Conservation (phyloP, 83 land plant genomes). For the Thuja plicata region DNA sequence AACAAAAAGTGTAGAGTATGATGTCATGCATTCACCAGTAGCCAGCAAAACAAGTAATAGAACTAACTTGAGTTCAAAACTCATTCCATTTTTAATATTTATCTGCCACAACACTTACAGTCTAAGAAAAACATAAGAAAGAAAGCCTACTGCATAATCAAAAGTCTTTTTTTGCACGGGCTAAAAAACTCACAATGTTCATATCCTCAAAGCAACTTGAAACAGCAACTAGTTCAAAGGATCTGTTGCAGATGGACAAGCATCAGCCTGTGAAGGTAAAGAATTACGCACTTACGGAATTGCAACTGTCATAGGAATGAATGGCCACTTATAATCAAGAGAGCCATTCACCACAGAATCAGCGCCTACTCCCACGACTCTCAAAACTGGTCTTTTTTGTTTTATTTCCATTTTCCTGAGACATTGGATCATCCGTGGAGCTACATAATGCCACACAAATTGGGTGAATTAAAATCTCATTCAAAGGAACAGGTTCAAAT, state of each 20-base stretch:
- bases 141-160: constrained; percentile 1
- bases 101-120: not conserved
- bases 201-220: constrained; percentile 4
- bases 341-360: not conserved
- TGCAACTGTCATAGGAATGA: not conserved
- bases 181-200: constrained; percentile 17
- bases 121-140: not conserved
- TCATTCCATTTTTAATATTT: not conserved
- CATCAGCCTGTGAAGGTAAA: constrained; percentile 1
- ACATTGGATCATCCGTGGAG: constrained; percentile 18
- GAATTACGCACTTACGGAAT: not conserved
- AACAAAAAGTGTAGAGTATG: not conserved
- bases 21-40: not conserved
- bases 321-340: not conserved
- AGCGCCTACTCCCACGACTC: constrained; percentile 23
- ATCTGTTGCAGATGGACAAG: constrained; percentile 1
- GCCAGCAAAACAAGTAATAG: not conserved
- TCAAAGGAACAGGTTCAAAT: not conserved
- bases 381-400: constrained; percentile 30
- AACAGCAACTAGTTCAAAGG: constrained; percentile 13
- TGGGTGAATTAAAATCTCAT: not conserved
- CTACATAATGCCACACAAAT: constrained; percentile 14
- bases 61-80: not conserved
- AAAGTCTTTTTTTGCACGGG: constrained; percentile 8
- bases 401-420: constrained; percentile 31